Percentiles rank a stretch among this genome's conserved stretches.
phyloP scores from a whole-genome alignment of 1,284 basidiomycete genomes.

The Leccinum brunneo-olivaceum region DNA sequence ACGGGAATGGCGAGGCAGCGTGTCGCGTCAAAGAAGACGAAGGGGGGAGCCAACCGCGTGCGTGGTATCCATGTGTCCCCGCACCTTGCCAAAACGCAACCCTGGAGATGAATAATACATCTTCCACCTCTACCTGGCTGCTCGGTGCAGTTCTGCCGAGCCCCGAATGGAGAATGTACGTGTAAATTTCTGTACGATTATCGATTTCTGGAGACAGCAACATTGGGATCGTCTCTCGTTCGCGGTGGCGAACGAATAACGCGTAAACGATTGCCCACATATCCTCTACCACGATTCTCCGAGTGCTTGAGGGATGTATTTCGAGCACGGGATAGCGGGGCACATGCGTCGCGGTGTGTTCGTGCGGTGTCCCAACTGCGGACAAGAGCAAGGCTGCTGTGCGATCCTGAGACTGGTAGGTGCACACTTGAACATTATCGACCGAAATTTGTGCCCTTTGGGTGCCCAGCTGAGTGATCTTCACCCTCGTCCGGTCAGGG shows the following conservation, averaged over 20 bases:
- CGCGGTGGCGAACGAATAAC: conserved; percentile 26
- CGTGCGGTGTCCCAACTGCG: conserved; percentile 28
- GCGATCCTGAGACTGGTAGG: conserved; percentile 8
- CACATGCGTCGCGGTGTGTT: conserved; percentile 26
- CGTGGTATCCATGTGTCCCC: conserved; percentile 36
- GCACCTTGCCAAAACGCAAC: conserved; percentile 51
- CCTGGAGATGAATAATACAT: conserved; percentile 38
- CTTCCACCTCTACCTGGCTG: conserved; percentile 12
- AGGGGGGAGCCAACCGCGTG: conserved; percentile 37
- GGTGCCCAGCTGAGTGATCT: background rate
- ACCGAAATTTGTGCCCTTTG: conserved; percentile 5
- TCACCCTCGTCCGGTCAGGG: conserved; percentile 14
- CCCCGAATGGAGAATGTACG: conserved; percentile 26
- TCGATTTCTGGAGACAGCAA: conserved; percentile 16
- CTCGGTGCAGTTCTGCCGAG: conserved; percentile 17
- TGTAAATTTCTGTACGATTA: conserved; percentile 8
- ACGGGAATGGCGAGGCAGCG: conserved; percentile 33
- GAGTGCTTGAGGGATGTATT: conserved; percentile 8
- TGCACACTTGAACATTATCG: conserved; percentile 10
- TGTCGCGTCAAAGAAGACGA: conserved; percentile 21
- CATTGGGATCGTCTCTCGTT: conserved; percentile 30
- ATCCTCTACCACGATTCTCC: conserved; percentile 19
- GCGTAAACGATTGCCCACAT: conserved; percentile 29
- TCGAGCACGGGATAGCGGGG: conserved; percentile 29
- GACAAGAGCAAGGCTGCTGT: conserved; percentile 23